Evolutionary conservation across 495 filamentous ascomycete species (phyloP).

Genomic region (Talaromyces nanjingensis): DNA sequence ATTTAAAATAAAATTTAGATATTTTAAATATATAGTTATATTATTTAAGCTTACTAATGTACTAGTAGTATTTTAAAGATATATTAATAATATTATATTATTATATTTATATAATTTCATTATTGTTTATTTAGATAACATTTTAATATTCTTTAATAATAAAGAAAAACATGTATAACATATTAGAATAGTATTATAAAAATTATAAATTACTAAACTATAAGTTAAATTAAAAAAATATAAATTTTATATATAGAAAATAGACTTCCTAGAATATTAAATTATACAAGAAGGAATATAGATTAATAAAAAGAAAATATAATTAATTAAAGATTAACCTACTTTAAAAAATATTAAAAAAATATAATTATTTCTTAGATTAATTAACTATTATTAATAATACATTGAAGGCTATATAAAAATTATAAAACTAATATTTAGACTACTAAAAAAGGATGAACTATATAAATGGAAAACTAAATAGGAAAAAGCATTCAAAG

Average conservation of each 20-base stretch:
- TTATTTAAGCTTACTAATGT: neutral
- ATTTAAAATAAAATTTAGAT: neutral
- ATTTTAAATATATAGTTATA: constrained; percentile 6
- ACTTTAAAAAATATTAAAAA: constrained; percentile 7
- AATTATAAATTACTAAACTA: too few species aligned
- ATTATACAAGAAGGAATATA: constrained; percentile 15
- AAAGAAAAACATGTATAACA: constrained; percentile 17
- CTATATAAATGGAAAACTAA: too few species aligned
- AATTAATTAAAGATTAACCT: constrained; percentile 16
- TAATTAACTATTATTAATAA: too few species aligned
- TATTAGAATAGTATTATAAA: too few species aligned
- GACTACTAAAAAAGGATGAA: too few species aligned
- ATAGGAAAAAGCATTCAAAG: too few species aligned
- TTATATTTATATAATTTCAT: constrained; percentile 18
- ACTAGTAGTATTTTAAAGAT: constrained; percentile 6
- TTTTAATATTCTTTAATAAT: constrained; percentile 26
- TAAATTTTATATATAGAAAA: constrained; percentile 16
- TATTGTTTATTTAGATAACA: constrained; percentile 27
- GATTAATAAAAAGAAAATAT: constrained; percentile 14
- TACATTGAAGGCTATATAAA: too few species aligned
- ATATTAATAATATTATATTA: constrained; percentile 4
- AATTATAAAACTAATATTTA: too few species aligned
- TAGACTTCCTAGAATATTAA: constrained; percentile 19
- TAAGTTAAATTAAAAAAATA: constrained; percentile 19
- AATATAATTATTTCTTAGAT: constrained; percentile 10